These are phyloP conservation scores for Wickerhamomyces tratensis DNA, from an alignment of 805 yeast genomes.

Conservation along the genomic window DNA sequence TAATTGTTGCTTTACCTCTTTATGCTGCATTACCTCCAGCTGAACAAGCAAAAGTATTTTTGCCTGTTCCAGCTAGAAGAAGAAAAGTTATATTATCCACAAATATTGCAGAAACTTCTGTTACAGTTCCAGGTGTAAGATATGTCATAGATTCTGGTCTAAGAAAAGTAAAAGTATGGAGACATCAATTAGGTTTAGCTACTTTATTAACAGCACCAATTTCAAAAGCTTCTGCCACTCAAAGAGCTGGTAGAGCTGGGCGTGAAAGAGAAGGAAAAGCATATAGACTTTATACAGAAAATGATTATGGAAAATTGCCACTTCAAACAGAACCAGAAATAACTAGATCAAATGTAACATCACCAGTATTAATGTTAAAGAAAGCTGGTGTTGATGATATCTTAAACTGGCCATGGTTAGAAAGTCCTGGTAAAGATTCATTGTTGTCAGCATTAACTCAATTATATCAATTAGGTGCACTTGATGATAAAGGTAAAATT, in stretches of 20 bases:
- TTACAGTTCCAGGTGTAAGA: conserved; percentile 89
- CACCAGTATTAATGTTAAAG: conserved; percentile 79
- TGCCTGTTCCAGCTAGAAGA: conserved; percentile 48
- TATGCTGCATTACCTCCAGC: conserved; percentile 90
- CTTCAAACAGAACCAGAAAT: conserved; percentile 91
- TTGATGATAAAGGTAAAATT: conserved; percentile 66
- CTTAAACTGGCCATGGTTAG: conserved; percentile 86
- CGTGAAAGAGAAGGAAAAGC: conserved; percentile 93
- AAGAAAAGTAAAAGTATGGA: conserved; percentile 90
- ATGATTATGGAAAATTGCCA: conserved; percentile 51
- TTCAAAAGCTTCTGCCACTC: conserved; percentile 90
- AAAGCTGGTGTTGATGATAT: conserved; percentile 77
- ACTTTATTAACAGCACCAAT: conserved; percentile 87
- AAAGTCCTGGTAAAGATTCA: conserved; percentile 76
- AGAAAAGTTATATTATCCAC: conserved; percentile 89
- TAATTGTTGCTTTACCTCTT: conserved; percentile 68
- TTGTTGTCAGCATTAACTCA: conserved; percentile 69
- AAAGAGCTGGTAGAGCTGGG: conserved; percentile 98
- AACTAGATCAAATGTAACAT: conserved; percentile 72
- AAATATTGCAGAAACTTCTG: conserved; percentile 95
- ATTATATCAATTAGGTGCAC: conserved; percentile 68
- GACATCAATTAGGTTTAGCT: conserved; percentile 87
- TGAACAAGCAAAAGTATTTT: conserved; percentile 76
- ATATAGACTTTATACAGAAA: conserved; percentile 72
- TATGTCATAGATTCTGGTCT: conserved; percentile 91